phyloP scores from a whole-genome alignment of 345 rosid species.

The Melaleuca quinquenervia region DNA sequence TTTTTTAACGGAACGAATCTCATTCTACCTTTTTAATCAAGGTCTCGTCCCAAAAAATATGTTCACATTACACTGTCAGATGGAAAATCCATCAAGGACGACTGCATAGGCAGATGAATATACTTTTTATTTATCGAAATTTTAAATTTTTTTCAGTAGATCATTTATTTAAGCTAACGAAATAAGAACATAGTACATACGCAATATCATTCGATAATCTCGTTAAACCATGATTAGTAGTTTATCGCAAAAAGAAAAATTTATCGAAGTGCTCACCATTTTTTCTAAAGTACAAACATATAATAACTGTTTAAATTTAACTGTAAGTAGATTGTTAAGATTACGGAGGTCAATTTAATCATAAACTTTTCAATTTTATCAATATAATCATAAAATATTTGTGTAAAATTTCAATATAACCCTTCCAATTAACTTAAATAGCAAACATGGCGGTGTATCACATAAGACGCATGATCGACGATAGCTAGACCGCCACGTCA shows the following conservation, averaged over 20 bases:
- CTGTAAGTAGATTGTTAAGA: background rate
- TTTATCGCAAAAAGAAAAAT: background rate
- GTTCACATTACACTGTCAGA: accelerated
- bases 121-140: background rate
- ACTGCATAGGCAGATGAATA: background rate
- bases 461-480: too few species aligned
- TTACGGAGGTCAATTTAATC: too few species aligned
- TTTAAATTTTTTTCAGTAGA: background rate
- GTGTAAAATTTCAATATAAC: background rate
- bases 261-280: background rate
- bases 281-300: background rate
- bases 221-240: background rate
- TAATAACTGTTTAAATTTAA: background rate
- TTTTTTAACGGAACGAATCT: background rate
- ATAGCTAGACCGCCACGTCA: too few species aligned
- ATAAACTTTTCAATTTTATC: too few species aligned
- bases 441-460: too few species aligned
- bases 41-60: too few species aligned
- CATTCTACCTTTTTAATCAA: background rate
- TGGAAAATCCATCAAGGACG: background rate
- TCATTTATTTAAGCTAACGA: background rate
- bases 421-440: background rate
- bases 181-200: background rate
- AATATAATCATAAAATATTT: background rate
- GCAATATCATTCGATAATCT: background rate